Evolutionary conservation across 768 basidiomycete genomes (phyloP).

Genomic region (Hydnomerulius pinastri): DNA sequence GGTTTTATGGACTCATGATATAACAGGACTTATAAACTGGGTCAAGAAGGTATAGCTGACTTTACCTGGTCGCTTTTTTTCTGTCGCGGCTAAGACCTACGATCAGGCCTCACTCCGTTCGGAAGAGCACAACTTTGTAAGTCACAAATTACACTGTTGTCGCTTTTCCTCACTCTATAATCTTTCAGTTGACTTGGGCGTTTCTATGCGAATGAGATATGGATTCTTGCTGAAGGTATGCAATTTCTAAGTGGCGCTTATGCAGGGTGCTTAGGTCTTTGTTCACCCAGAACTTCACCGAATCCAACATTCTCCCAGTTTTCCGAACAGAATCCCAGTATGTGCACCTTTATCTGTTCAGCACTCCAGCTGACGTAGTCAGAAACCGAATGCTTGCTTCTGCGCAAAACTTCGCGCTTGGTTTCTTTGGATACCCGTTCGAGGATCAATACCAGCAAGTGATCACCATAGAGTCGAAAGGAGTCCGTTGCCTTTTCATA

Average conservation of each 20-base stretch:
- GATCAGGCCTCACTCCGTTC: constrained; percentile 78
- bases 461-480: constrained; percentile 40
- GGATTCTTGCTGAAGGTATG: constrained; percentile 41
- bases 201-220: constrained; percentile 45
- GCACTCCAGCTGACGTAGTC: not conserved
- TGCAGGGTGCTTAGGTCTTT: constrained; percentile 22
- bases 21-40: constrained; percentile 79
- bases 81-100: too few species aligned
- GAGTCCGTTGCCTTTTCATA: constrained; percentile 30
- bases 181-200: constrained; percentile 39
- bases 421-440: constrained; percentile 51
- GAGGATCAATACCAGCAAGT: constrained; percentile 47
- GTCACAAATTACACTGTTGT: too few species aligned
- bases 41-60: constrained; percentile 83
- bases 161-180: too few species aligned
- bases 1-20: not conserved
- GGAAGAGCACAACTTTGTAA: constrained; percentile 79
- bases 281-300: constrained; percentile 38
- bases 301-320: constrained; percentile 42
- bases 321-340: constrained; percentile 55
- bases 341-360: constrained; percentile 8
- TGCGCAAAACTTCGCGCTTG: constrained; percentile 53
- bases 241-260: not conserved
- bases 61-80: too few species aligned
- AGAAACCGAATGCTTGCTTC: constrained; percentile 54